Conservation (phyloP, 2,329 filamentous ascomycete species). For the Chaetomium globosum region DNA sequence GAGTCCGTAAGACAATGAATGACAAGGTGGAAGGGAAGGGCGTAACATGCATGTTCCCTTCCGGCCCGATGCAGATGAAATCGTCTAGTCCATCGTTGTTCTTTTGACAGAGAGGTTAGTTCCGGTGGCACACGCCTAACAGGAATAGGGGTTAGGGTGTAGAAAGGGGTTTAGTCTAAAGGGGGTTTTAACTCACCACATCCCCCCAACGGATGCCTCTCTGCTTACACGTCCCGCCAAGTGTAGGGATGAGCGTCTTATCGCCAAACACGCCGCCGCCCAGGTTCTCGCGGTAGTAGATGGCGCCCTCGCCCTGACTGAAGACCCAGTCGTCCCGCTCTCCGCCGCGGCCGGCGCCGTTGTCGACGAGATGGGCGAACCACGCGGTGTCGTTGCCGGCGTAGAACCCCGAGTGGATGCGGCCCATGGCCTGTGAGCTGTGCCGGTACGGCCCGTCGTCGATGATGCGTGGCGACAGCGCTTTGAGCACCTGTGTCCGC, state of each 20-base stretch:
- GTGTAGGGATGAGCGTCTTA: slow-evolving; percentile 7
- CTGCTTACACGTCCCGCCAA: slow-evolving; percentile 3
- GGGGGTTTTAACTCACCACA: slow-evolving; percentile 3
- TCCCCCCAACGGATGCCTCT: slow-evolving; percentile 18
- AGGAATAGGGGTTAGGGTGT: neutral
- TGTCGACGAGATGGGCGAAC: slow-evolving; percentile 17
- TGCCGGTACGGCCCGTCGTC: slow-evolving; percentile 21
- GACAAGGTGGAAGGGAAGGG: neutral
- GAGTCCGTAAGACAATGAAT: neutral
- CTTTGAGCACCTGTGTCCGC: slow-evolving; percentile 9
- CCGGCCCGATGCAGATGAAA: slow-evolving; percentile 14
- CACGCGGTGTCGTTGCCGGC: slow-evolving; percentile 6
- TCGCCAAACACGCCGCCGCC: slow-evolving; percentile 8
- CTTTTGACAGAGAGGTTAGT: neutral
- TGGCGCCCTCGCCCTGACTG: slow-evolving; percentile 2
- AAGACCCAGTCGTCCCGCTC: slow-evolving; percentile 18
- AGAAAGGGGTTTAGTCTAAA: neutral
- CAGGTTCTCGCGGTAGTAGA: slow-evolving; percentile 19
- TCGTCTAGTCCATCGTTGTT: slow-evolving; percentile 4
- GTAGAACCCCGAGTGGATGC: slow-evolving; percentile 9
- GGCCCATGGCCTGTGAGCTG: slow-evolving; percentile 19
- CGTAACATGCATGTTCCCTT: slow-evolving; percentile 3
- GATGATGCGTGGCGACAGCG: slow-evolving; percentile 17
- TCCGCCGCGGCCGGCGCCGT: slow-evolving; percentile 14
- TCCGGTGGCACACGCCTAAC: neutral